These are phyloP conservation scores for Globisporangium carolinianum DNA, from an alignment of 352 stramenopile species.

Conservation along the genomic window DNA sequence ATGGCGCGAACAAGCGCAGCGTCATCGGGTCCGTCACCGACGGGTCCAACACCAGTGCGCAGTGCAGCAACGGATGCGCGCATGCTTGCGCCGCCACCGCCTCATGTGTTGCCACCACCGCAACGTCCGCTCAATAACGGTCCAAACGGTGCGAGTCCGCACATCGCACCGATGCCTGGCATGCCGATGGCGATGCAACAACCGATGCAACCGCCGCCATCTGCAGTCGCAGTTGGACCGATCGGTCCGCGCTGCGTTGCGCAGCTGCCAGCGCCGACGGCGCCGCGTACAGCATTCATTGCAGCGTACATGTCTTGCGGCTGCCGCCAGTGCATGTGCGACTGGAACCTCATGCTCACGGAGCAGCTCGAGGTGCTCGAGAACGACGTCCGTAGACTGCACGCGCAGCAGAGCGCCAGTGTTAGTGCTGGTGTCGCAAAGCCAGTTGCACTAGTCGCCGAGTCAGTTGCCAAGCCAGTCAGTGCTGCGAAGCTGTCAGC, in stretches of 20 bases:
- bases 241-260: neutral
- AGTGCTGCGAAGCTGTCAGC: neutral
- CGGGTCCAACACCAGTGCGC: neutral
- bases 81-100: no score
- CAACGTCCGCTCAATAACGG: no score
- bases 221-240: no score
- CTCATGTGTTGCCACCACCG: no score
- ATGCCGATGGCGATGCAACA: no score
- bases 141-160: no score
- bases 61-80: neutral
- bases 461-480: neutral
- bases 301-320: constrained; percentile 13
- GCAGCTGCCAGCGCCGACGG: constrained; percentile 6
- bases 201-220: no score
- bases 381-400: neutral
- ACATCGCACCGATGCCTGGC: no score
- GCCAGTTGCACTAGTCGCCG: neutral
- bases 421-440: neutral
- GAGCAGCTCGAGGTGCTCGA: constrained; percentile 6
- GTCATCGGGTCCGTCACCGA: no score
- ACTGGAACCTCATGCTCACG: constrained; percentile 14
- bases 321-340: constrained; percentile 14
- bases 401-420: neutral
- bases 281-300: constrained; percentile 7
- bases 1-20: no score